A percentile compares a stretch with the other conserved stretches of the same genome.
Evolutionary conservation across 2,329 filamentous ascomycete species (phyloP).

Genomic region (Penicillium sclerotigenum): DNA sequence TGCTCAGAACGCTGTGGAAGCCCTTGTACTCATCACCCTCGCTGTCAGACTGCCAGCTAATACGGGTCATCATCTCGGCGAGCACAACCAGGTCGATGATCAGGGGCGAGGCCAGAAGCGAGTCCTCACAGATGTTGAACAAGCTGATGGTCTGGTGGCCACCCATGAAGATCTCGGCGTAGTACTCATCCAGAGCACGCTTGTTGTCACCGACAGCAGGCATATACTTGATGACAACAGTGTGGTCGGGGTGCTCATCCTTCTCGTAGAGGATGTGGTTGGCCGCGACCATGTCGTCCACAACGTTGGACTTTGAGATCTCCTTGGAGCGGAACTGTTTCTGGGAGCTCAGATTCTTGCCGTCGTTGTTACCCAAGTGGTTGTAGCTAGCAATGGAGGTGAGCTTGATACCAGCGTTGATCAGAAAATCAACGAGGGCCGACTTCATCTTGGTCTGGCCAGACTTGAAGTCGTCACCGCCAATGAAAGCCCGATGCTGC

Average conservation of each 20-base stretch:
- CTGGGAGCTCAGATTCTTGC: conserved; percentile 96
- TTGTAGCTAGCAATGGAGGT: conserved; percentile 99
- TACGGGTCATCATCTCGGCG: conserved; percentile 97
- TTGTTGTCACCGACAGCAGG: conserved; percentile 98
- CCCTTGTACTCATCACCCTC: conserved; percentile 72
- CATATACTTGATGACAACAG: conserved; percentile 99
- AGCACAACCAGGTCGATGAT: conserved; percentile 95
- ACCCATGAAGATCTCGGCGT: conserved; percentile 97
- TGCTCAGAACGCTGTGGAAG: conserved; percentile 95
- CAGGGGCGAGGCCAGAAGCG: conserved; percentile 86
- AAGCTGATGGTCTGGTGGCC: conserved; percentile 97
- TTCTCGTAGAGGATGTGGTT: conserved; percentile 87
- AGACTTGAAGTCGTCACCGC: conserved; percentile 99
- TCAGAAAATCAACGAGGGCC: conserved; percentile 94
- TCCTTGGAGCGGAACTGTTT: conserved; percentile 99
- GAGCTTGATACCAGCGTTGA: conserved; percentile 97
- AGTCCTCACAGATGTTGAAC: conserved; percentile 99
- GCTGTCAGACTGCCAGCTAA: conserved; percentile 75
- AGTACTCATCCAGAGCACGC: conserved; percentile 97
- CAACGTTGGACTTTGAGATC: conserved; percentile 98
- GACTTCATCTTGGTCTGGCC: conserved; percentile 99
- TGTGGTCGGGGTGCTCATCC: conserved; percentile 95
- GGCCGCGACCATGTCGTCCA: conserved; percentile 98
- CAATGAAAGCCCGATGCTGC: conserved; percentile 83
- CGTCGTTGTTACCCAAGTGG: conserved; percentile 98